Evolutionary conservation across 305 asterid species (phyloP).

Genomic region (Lippia alba): DNA sequence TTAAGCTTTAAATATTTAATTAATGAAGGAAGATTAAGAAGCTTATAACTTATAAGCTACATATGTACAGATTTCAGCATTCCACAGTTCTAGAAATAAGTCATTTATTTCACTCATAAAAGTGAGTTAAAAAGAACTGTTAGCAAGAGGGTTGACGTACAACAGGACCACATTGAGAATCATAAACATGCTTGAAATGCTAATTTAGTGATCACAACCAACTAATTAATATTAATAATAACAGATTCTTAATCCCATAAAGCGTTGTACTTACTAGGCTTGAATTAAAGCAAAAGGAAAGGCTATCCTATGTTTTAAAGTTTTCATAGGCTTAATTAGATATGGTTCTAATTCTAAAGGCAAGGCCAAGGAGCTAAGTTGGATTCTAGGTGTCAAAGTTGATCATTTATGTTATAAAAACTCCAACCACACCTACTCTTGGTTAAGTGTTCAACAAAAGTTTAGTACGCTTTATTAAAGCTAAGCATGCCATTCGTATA

Average conservation of each 20-base stretch:
- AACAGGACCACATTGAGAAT: conserved; percentile 48
- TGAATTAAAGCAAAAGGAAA: conserved; percentile 52
- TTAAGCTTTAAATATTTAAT: too few species aligned
- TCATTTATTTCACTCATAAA: conserved; percentile 4
- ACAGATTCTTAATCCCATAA: not conserved
- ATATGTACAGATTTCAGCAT: too few species aligned
- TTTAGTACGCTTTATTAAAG: not conserved
- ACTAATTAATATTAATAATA: not conserved
- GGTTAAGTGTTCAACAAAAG: not conserved
- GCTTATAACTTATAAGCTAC: too few species aligned
- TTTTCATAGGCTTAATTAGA: conserved; percentile 42
- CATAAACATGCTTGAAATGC: conserved; percentile 42
- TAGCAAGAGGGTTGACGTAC: not conserved
- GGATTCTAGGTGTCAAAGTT: conserved; percentile 34
- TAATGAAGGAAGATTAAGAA: too few species aligned
- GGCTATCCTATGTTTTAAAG: conserved; percentile 43
- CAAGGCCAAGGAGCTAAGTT: conserved; percentile 31
- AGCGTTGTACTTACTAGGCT: conserved; percentile 26
- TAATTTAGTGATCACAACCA: conserved; percentile 14
- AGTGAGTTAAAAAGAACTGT: not conserved
- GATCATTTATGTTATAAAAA: conserved; percentile 22
- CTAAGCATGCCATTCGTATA: not conserved
- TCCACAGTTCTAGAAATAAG: not conserved
- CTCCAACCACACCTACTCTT: not conserved
- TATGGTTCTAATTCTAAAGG: conserved; percentile 12